Conservation (phyloP, 768 basidiomycete species). For the Punctularia strigosozonata region DNA sequence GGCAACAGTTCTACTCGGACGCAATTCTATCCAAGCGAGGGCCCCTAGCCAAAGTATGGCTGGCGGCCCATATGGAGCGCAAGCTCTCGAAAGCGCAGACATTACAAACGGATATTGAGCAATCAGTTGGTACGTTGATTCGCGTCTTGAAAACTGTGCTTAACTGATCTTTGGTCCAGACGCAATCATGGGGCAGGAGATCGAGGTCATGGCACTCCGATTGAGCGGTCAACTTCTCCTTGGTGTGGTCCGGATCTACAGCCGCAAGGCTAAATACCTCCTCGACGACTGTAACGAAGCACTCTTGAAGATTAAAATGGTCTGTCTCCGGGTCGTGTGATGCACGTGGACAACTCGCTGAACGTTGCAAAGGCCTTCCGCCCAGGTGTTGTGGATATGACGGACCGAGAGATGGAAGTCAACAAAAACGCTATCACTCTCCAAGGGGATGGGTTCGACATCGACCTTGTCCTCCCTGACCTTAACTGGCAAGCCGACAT, state of each 20-base stretch:
- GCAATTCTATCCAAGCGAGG: constrained; percentile 89
- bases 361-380: constrained; percentile 64
- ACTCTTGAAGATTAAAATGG: constrained; percentile 90
- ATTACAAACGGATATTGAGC: constrained; percentile 87
- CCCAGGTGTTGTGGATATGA: constrained; percentile 91
- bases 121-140: constrained; percentile 66
- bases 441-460: constrained; percentile 62
- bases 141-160: background rate
- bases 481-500: constrained; percentile 53
- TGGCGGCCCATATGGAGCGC: constrained; percentile 96
- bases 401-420: constrained; percentile 84
- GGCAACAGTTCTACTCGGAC: constrained; percentile 76
- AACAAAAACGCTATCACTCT: constrained; percentile 85
- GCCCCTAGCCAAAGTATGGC: constrained; percentile 95
- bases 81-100: constrained; percentile 96
- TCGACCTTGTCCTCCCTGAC: constrained; percentile 72
- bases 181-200: constrained; percentile 90
- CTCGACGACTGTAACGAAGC: constrained; percentile 98
- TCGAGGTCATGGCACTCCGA: constrained; percentile 87
- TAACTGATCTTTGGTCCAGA: constrained; percentile 31
- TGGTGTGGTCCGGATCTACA: constrained; percentile 96
- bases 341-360: constrained; percentile 1
- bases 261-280: constrained; percentile 94
- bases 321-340: constrained; percentile 16
- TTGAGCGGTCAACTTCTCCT: constrained; percentile 94